Evolutionary conservation across 2,329 filamentous ascomycete genomes (phyloP).

Genomic region (Mollisiaceae sp.): DNA sequence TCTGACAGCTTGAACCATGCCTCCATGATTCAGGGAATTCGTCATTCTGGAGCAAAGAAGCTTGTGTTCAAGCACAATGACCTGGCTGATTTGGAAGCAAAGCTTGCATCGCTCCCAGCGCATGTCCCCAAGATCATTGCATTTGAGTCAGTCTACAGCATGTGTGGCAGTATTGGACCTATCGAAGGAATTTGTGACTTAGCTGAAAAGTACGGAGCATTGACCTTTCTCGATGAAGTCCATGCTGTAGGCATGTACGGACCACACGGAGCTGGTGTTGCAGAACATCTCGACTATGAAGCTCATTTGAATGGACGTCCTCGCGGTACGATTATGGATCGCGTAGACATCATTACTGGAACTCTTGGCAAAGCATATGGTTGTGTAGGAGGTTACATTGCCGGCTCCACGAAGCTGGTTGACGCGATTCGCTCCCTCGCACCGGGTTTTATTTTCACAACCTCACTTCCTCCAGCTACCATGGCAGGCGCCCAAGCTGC

Average conservation of each 20-base stretch:
- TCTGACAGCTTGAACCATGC: slow-evolving; percentile 97
- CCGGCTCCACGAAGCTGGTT: slow-evolving; percentile 82
- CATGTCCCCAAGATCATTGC: slow-evolving; percentile 96
- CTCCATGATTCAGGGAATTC: slow-evolving; percentile 99
- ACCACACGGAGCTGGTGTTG: slow-evolving; percentile 91
- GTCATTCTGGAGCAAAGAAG: slow-evolving; percentile 95
- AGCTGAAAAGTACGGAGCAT: slow-evolving; percentile 95
- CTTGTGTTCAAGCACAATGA: slow-evolving; percentile 99
- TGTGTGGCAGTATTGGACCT: slow-evolving; percentile 96
- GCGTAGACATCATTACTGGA: slow-evolving; percentile 96
- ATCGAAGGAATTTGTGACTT: slow-evolving; percentile 96
- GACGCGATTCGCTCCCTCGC: slow-evolving; percentile 94
- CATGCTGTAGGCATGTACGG: slow-evolving; percentile 99
- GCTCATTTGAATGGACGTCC: slow-evolving; percentile 77
- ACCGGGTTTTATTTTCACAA: slow-evolving; percentile 98
- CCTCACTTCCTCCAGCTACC: slow-evolving; percentile 90
- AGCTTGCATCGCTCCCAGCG: slow-evolving; percentile 84
- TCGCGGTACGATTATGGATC: slow-evolving; percentile 88
- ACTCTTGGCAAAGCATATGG: slow-evolving; percentile 98
- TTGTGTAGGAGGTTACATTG: slow-evolving; percentile 97
- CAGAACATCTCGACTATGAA: slow-evolving; percentile 95
- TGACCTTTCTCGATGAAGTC: slow-evolving; percentile 98
- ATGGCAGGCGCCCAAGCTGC: slow-evolving; percentile 94
- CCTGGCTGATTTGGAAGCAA: slow-evolving; percentile 87
- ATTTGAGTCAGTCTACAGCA: slow-evolving; percentile 98